phyloP scores from a whole-genome alignment of 2,329 filamentous ascomycete species.

The Fusarium hainanense region DNA sequence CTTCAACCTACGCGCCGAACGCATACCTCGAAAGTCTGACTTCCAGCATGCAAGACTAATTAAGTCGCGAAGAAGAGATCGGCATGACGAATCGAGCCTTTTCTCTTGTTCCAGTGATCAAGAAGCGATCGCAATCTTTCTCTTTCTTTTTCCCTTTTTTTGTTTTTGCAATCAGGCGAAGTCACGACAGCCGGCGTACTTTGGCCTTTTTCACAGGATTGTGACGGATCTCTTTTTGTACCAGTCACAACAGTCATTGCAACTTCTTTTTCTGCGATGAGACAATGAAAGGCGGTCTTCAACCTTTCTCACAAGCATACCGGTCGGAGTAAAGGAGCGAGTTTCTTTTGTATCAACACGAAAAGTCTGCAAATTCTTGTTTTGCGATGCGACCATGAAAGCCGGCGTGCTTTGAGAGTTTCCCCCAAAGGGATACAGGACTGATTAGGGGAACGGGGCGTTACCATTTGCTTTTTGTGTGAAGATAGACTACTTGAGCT shows the following conservation, averaged over 20 bases:
- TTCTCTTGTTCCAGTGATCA: rapidly evolving
- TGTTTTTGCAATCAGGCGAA: not conserved
- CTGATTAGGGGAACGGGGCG: not conserved
- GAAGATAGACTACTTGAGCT: not conserved
- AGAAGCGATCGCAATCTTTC: not conserved
- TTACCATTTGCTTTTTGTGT: not conserved
- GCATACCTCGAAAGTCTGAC: not conserved
- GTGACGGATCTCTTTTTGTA: too few species aligned
- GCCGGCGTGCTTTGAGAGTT: not conserved
- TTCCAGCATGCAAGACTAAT: not conserved
- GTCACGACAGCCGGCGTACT: not conserved
- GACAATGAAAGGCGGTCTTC: rapidly evolving
- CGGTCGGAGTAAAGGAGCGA: not conserved
- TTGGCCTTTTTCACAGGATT: not conserved
- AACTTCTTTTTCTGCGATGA: not conserved
- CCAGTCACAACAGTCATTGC: too few species aligned
- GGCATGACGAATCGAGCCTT: rapidly evolving
- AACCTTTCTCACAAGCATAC: rapidly evolving
- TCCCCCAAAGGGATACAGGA: not conserved
- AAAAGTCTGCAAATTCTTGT: not conserved
- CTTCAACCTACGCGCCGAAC: conserved; percentile 24
- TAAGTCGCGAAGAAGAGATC: not conserved
- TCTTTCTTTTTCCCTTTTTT: not conserved
- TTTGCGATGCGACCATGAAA: not conserved
- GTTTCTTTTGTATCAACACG: not conserved